Conservation (phyloP, 257 asterid species). For the Capsicum baccatum region DNA sequence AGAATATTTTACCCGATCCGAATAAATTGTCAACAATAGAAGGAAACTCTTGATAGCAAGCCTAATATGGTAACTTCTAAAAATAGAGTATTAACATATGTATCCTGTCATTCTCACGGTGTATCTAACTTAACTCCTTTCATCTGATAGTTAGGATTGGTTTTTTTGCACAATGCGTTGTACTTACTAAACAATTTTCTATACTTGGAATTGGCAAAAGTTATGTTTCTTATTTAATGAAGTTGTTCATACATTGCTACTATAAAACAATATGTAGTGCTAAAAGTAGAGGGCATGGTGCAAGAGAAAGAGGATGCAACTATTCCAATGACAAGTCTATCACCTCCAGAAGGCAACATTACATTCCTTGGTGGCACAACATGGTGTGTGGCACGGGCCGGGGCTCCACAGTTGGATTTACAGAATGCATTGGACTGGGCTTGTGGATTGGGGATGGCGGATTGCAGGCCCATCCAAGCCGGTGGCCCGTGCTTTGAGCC, state of each 20-base stretch:
- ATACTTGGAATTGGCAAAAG: background rate
- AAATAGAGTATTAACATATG: background rate
- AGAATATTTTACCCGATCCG: background rate
- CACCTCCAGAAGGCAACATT: slow-evolving; percentile 81
- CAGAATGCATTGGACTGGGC: slow-evolving; percentile 89
- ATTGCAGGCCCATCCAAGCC: slow-evolving; percentile 62
- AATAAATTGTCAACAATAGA: background rate
- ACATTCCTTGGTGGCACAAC: slow-evolving; percentile 67
- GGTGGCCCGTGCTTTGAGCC: slow-evolving; percentile 87
- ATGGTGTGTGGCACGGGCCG: slow-evolving; percentile 81
- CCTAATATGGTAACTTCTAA: background rate
- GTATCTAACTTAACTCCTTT: background rate
- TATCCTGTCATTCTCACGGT: background rate
- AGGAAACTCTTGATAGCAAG: background rate
- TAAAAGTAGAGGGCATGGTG: slow-evolving; percentile 37
- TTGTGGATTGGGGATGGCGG: slow-evolving; percentile 64
- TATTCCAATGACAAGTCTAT: slow-evolving; percentile 43
- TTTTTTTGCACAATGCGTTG: background rate
- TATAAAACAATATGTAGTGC: slow-evolving; percentile 22
- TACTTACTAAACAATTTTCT: too few relatives aligned
- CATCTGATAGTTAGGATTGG: background rate
- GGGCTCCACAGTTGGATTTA: slow-evolving; percentile 52
- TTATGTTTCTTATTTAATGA: background rate
- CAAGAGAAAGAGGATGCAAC: slow-evolving; percentile 52
- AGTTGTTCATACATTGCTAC: background rate